These are phyloP conservation scores for Poa pratensis DNA, from an alignment of 176 grass and related monocot genomes.

Conservation along the genomic window DNA sequence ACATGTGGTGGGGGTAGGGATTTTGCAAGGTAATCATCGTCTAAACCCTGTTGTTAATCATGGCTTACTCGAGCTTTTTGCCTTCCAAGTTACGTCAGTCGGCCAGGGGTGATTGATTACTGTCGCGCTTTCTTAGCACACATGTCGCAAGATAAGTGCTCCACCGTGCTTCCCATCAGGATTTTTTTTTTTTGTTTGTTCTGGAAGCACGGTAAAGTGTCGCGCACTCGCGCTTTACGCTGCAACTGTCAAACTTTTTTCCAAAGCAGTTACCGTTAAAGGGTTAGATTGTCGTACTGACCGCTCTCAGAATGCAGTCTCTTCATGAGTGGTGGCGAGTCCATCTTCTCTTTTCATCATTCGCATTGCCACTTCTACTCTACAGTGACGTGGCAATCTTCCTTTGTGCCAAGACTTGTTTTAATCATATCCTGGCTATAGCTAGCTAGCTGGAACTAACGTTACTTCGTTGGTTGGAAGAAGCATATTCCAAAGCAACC, in stretches of 20 bases:
- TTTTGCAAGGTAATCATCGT: background rate
- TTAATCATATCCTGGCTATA: no score
- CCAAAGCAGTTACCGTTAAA: constrained; percentile 31
- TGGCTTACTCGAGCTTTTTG: constrained; percentile 22
- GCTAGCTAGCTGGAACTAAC: no score
- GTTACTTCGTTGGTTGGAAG: no score
- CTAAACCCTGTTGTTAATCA: constrained; percentile 14
- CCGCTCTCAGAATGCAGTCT: background rate
- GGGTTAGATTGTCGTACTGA: background rate
- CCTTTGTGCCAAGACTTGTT: background rate
- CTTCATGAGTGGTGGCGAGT: background rate
- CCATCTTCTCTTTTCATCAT: constrained; percentile 14
- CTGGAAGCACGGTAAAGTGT: background rate
- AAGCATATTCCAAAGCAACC: constrained; percentile 2
- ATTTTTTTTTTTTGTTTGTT: background rate
- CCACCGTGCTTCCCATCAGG: background rate
- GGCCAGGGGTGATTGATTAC: constrained; percentile 21
- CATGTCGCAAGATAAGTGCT: constrained; percentile 9
- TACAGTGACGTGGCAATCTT: background rate
- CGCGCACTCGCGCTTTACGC: background rate
- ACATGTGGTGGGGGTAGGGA: background rate
- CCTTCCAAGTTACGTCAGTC: constrained; percentile 44
- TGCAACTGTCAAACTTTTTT: constrained; percentile 20
- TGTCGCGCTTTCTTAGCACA: background rate
- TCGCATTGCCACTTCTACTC: constrained; percentile 27